Conservation (phyloP, 345 rosid species). For the Kandelia obovata region DNA sequence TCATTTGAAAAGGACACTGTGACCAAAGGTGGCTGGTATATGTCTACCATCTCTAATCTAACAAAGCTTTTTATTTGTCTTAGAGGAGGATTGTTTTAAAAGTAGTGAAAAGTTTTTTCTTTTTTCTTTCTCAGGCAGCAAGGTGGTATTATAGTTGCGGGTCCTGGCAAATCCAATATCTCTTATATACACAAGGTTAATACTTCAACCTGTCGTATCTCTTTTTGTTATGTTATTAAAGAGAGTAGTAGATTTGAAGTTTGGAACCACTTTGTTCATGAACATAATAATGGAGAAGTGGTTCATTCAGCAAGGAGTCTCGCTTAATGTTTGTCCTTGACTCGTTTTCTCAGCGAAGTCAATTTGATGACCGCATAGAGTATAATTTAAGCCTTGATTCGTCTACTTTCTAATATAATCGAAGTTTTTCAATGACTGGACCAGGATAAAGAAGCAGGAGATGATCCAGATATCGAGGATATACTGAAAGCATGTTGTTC, state of each 20-base stretch:
- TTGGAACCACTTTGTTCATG: background rate
- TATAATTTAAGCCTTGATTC: too few species aligned
- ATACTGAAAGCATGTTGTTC: conserved; percentile 69
- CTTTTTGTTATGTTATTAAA: background rate
- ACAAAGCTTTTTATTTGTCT: too few species aligned
- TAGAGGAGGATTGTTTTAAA: background rate
- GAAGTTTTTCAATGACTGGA: conserved; percentile 8
- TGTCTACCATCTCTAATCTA: conserved; percentile 16
- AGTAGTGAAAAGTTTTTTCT: background rate
- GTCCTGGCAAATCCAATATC: conserved; percentile 75
- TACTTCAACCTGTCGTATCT: background rate
- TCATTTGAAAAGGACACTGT: conserved; percentile 74
- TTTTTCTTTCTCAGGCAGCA: conserved; percentile 57
- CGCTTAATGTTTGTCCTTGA: too few species aligned
- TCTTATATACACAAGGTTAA: conserved; percentile 78
- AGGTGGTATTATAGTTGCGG: conserved; percentile 90
- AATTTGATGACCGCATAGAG: too few species aligned
- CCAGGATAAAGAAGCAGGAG: conserved; percentile 97
- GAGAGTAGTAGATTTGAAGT: background rate
- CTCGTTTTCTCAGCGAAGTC: too few species aligned
- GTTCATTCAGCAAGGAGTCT: too few species aligned
- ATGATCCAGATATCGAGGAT: conserved; percentile 71
- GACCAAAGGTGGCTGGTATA: conserved; percentile 87
- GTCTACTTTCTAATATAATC: too few species aligned
- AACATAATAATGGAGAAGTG: background rate